These are phyloP conservation scores for Xylaria sp. DNA, from an alignment of 2,329 filamentous ascomycete species.

Conservation along the genomic window DNA sequence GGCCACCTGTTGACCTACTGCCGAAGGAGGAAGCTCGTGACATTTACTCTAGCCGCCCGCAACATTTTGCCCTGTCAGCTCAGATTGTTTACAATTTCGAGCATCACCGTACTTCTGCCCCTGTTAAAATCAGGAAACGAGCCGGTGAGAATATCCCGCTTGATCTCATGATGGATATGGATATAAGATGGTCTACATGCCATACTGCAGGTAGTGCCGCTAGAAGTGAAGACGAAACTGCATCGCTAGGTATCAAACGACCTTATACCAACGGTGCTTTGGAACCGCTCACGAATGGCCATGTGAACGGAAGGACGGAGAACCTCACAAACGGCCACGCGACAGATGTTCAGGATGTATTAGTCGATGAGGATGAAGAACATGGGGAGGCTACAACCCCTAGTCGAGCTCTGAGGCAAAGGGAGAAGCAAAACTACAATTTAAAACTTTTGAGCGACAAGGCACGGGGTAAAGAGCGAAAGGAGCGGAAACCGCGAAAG, in stretches of 20 bases:
- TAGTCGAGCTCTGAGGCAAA: conserved; percentile 52
- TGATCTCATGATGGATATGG: conserved; percentile 36
- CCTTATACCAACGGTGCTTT: conserved; percentile 42
- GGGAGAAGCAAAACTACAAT: conserved; percentile 59
- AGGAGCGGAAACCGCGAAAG: conserved; percentile 46
- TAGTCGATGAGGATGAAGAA: conserved; percentile 42
- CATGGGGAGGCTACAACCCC: conserved; percentile 56
- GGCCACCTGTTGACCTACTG: conserved; percentile 54
- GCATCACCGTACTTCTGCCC: conserved; percentile 33
- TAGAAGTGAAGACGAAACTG: conserved; percentile 41
- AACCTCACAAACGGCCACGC: conserved; percentile 25
- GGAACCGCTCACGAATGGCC: conserved; percentile 38
- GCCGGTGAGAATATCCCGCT: conserved; percentile 28
- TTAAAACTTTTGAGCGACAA: conserved; percentile 61
- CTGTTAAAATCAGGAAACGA: conserved; percentile 33
- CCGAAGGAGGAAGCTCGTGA: conserved; percentile 32
- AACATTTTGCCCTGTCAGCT: conserved; percentile 35
- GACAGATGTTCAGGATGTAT: conserved; percentile 28
- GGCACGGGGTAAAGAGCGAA: conserved; percentile 54
- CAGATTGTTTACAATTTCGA: conserved; percentile 34
- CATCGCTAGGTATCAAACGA: conserved; percentile 49
- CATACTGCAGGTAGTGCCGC: conserved; percentile 28
- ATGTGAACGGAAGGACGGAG: conserved; percentile 36
- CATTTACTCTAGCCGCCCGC: conserved; percentile 28
- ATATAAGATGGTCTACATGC: conserved; percentile 37